Evolutionary conservation across 2,329 filamentous ascomycete species (phyloP).

Genomic region (Aspergillus versicolor): DNA sequence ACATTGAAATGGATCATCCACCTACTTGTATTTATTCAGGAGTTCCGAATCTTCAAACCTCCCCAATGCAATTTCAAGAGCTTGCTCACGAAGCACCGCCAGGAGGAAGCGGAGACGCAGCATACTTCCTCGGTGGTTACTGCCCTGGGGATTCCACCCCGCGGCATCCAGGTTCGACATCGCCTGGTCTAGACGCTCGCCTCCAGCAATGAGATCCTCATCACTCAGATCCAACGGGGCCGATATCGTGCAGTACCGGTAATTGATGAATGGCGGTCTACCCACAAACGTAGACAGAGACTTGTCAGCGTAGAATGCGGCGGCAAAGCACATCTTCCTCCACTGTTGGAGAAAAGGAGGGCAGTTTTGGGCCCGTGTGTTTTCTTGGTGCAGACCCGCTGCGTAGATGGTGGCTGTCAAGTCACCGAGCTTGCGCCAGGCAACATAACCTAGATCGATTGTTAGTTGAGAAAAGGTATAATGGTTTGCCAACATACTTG

Average conservation of each 20-base stretch:
- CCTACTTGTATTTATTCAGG: constrained; percentile 28
- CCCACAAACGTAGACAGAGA: constrained; percentile 52
- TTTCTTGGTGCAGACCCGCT: constrained; percentile 48
- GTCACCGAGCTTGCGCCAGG: constrained; percentile 50
- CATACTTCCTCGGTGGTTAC: constrained; percentile 20
- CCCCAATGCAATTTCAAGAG: constrained; percentile 33
- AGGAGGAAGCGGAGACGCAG: constrained; percentile 28
- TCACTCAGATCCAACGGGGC: constrained; percentile 36
- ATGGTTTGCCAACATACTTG: constrained; percentile 28
- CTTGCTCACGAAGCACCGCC: constrained; percentile 29
- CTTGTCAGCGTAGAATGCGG: constrained; percentile 49
- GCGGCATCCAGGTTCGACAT: constrained; percentile 26
- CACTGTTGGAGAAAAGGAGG: constrained; percentile 45
- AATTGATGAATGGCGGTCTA: constrained; percentile 48
- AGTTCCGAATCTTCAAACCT: constrained; percentile 23
- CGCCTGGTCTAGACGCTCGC: constrained; percentile 23
- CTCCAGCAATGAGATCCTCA: constrained; percentile 27
- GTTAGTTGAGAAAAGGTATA: neutral
- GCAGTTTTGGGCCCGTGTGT: constrained; percentile 25
- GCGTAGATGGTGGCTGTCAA: constrained; percentile 49
- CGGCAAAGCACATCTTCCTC: constrained; percentile 42
- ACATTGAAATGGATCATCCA: neutral
- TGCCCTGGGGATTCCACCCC: constrained; percentile 28
- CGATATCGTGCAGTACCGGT: constrained; percentile 43
- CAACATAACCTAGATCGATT: constrained; percentile 40